A percentile compares a stretch with the other conserved stretches of the same genome.
Evolutionary conservation across 352 stramenopile species (phyloP).

Genomic region (Phytophthora quininea): DNA sequence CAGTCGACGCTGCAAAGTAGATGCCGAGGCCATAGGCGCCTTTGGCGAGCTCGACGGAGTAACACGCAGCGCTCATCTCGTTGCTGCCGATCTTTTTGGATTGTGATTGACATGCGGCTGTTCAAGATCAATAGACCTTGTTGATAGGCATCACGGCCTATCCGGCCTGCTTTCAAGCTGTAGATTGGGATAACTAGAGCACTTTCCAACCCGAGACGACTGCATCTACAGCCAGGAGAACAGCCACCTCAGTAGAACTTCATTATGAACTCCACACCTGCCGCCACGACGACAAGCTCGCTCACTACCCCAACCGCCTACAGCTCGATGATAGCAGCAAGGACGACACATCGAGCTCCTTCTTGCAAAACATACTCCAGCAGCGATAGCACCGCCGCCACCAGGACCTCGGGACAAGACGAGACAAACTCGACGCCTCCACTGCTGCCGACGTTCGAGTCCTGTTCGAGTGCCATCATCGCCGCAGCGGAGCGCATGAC

Average conservation of each 20-base stretch:
- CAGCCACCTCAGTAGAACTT: no score
- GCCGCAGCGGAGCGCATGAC: constrained; percentile 34
- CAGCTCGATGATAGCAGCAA: constrained; percentile 1
- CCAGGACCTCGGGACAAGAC: constrained; percentile 12
- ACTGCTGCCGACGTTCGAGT: constrained; percentile 19
- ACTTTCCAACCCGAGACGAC: no score
- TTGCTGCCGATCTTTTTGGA: neutral
- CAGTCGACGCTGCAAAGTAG: constrained; percentile 54
- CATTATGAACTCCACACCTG: neutral
- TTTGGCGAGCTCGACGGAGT: constrained; percentile 62
- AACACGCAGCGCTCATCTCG: constrained; percentile 24
- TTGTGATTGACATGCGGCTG: neutral
- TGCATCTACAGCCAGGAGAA: no score
- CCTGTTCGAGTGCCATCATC: constrained; percentile 27
- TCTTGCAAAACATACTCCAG: constrained; percentile 13
- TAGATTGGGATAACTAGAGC: no score
- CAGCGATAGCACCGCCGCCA: constrained; percentile 5
- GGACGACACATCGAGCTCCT: neutral
- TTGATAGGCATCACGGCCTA: no score
- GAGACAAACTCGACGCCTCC: neutral
- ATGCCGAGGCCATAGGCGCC: constrained; percentile 72
- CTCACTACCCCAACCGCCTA: constrained; percentile 15
- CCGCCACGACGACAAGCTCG: neutral
- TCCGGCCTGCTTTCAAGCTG: no score
- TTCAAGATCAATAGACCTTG: neutral